Base-by-base conservation (phyloP, 2,329 filamentous ascomycete species). In the Colletotrichum caudatum region DNA sequence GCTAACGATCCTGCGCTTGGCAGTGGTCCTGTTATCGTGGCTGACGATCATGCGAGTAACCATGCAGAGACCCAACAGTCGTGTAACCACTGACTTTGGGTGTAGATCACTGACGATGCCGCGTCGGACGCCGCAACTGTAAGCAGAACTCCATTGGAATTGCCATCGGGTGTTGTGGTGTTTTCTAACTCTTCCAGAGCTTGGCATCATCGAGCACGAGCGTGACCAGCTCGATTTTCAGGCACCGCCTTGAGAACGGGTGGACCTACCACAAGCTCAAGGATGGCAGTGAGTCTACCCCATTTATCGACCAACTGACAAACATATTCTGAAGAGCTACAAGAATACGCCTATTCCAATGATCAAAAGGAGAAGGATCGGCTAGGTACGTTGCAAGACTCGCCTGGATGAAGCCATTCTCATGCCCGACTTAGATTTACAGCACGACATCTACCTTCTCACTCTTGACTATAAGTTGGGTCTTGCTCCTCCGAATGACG, bases 391-490 rank as follows among this genome's bases (percentile, higher is more conserved):
- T 29, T 3, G 18, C 14, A 8, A 23, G 20, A 0, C 20, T 11
- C 2, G 2, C n/a, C 4, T 20, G 39, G 5, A 3, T 2, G 26
- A 44, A 6, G 2, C 11, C 8, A 5, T 26, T 3, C 35, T 33
- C 48, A 46, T 29, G 6, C 9, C 8, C 58, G n/a, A n/a, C 18
- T 11, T 9, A 77, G 79, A 82, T 66, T 69, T 82, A 0, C 80
- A 82, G 73, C 81, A 82, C 67, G 77, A 81, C 54, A 68, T 82
- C 0, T 80, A 78, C 41, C 57, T 72, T 0, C 72, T 82, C 8
- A 82, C 79, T 0, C 75, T 80, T 12, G 75, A 77, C 1, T 76
- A 76, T 11, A 78, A 78, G 46, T 74, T 82, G 0, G 78, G 73
- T 29, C 50, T 77, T 0, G 75, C 74, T 6, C 81, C 81, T 0